Conservation (phyloP, 306 rosid species). For the Vigna hirtella region DNA sequence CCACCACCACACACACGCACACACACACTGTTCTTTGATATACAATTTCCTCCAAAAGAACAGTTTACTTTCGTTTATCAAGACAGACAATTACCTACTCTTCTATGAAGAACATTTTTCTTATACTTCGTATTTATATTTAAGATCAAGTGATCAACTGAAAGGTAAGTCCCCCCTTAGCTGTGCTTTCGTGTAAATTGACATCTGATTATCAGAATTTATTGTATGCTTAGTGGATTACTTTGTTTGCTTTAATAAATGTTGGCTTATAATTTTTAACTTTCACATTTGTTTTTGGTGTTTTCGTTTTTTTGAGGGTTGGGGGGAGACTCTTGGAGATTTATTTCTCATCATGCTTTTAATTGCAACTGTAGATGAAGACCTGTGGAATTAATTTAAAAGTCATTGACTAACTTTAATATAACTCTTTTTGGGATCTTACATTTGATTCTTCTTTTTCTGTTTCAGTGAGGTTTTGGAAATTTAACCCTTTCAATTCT, state of each 20-base stretch:
- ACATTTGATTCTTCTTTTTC: constrained; percentile 36
- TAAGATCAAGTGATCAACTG: neutral
- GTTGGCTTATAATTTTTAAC: neutral
- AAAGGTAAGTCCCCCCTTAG: neutral
- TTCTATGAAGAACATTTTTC: neutral
- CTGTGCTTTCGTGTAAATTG: neutral
- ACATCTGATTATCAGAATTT: constrained; percentile 19
- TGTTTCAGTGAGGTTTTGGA: constrained; percentile 35
- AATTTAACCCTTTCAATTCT: constrained; percentile 32
- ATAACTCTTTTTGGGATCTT: constrained; percentile 27
- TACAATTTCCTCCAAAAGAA: neutral
- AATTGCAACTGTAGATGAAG: neutral
- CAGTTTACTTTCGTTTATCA: neutral
- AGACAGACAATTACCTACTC: neutral
- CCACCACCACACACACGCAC: too few species aligned
- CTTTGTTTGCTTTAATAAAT: neutral
- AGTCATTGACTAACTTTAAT: neutral
- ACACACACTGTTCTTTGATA: neutral
- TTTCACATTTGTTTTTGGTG: neutral
- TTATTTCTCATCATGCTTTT: constrained; percentile 1
- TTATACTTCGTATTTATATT: neutral
- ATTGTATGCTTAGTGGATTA: neutral
- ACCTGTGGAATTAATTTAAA: neutral
- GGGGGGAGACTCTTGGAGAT: neutral
- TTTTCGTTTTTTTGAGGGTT: neutral